phyloP scores from a whole-genome alignment of 352 stramenopile genomes.

The Phytophthora chlamydospora region DNA sequence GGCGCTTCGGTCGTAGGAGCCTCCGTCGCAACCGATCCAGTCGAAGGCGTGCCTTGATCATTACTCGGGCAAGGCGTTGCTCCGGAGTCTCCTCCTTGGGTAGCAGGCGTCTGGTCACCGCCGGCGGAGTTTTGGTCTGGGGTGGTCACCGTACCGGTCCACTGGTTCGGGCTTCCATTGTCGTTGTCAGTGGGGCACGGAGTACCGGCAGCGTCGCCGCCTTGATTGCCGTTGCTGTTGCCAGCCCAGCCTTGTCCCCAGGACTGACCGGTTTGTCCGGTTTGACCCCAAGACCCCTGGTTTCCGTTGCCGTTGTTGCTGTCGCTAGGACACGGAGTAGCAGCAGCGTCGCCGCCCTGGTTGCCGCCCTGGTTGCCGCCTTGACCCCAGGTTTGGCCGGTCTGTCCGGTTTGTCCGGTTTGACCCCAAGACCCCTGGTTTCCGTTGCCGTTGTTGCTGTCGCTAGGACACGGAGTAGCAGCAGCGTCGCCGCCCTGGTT shows the following conservation, averaged over 20 bases:
- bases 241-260: not conserved
- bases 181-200: conserved; percentile 14
- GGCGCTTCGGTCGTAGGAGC: not conserved
- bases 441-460: conserved; percentile 5
- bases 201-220: conserved; percentile 9
- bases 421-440: conserved; percentile 17
- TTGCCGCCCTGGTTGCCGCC: not conserved
- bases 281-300: no score
- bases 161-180: conserved; percentile 17
- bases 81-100: conserved; percentile 6
- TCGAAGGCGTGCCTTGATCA: conserved; percentile 4
- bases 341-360: conserved; percentile 1
- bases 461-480: conserved; percentile 14
- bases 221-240: not conserved
- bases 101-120: conserved; percentile 5
- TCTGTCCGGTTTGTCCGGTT: no score
- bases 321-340: not conserved
- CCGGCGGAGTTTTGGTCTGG: conserved; percentile 7
- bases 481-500: conserved; percentile 17
- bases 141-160: conserved; percentile 20
- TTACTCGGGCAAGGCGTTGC: conserved; percentile 10
- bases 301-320: not conserved
- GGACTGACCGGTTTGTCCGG: no score
- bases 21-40: conserved; percentile 2
- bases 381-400: conserved; percentile 9